phyloP scores from a whole-genome alignment of 2,329 filamentous ascomycete species.

The Epichloe glyceriae region DNA sequence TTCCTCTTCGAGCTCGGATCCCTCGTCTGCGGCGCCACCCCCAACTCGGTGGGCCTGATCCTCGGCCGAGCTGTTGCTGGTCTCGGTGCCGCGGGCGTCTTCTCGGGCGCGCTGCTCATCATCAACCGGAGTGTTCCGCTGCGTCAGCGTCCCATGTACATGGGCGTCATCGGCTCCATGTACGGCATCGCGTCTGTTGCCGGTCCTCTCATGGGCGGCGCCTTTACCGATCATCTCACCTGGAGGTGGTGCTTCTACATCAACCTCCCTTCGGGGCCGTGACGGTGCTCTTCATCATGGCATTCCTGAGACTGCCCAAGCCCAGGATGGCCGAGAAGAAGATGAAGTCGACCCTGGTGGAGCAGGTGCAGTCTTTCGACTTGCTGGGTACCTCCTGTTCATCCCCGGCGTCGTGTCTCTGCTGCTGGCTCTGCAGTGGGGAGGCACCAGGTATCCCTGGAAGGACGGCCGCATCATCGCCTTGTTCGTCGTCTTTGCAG shows the following conservation, averaged over 20 bases:
- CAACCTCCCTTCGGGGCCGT: conserved; percentile 24
- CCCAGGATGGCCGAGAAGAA: conserved; percentile 9
- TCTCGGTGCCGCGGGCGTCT: conserved; percentile 31
- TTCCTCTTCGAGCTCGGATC: conserved; percentile 19
- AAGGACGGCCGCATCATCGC: conserved; percentile 6
- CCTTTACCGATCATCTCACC: conserved; percentile 22
- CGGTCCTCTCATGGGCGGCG: conserved; percentile 21
- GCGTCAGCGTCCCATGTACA: conserved; percentile 20
- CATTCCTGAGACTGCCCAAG: conserved; percentile 9
- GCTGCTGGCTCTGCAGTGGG: conserved; percentile 38
- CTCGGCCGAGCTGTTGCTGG: conserved; percentile 23
- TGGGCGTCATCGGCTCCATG: conserved; percentile 26
- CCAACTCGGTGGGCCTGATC: conserved; percentile 20
- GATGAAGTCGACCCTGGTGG: conserved; percentile 4
- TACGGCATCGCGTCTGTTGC: conserved; percentile 31
- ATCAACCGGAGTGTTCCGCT: conserved; percentile 26
- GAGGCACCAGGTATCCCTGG: conserved; percentile 23
- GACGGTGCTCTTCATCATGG: conserved; percentile 18
- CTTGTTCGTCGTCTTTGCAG: conserved; percentile 5
- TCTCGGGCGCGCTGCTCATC: conserved; percentile 30
- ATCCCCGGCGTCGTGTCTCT: conserved; percentile 29
- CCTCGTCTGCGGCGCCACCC: conserved; percentile 18
- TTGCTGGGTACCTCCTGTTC: conserved; percentile 19
- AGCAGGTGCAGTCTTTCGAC: conserved; percentile 6
- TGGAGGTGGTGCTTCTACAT: conserved; percentile 31